A percentile compares a stretch with the other conserved stretches of the same genome.
These are phyloP conservation scores for Mallotus nudiflorus DNA, from an alignment of 345 rosid genomes.

Conservation along the genomic window DNA sequence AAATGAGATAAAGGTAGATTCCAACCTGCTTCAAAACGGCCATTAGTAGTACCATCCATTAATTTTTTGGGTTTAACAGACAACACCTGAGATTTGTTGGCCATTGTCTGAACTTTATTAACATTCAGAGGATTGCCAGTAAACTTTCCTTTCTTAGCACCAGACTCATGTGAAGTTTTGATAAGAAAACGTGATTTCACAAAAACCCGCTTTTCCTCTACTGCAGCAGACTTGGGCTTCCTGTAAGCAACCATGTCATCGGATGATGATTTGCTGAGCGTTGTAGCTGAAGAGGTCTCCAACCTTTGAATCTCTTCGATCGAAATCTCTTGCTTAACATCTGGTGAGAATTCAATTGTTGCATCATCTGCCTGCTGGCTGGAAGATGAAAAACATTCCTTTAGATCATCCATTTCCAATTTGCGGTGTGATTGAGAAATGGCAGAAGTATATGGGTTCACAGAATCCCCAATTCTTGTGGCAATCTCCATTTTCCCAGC, in stretches of 20 bases:
- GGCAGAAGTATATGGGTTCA: constrained; percentile 35
- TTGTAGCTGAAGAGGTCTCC: constrained; percentile 31
- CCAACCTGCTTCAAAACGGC: constrained; percentile 87
- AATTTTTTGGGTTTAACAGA: constrained; percentile 57
- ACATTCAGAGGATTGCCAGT: constrained; percentile 32
- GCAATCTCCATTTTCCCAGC: constrained; percentile 26
- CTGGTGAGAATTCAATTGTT: constrained; percentile 22
- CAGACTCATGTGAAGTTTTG: constrained; percentile 55
- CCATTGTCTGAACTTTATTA: constrained; percentile 53
- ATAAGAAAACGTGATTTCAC: constrained; percentile 54
- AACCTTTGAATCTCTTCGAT: constrained; percentile 35
- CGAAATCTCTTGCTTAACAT: constrained; percentile 40
- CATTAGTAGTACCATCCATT: constrained; percentile 57
- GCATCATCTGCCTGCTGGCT: constrained; percentile 35
- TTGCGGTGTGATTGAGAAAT: constrained; percentile 29
- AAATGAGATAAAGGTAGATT: constrained; percentile 3
- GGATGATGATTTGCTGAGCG: constrained; percentile 37
- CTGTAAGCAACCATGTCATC: constrained; percentile 37
- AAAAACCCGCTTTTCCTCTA: constrained; percentile 46
- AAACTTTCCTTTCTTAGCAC: constrained; percentile 58
- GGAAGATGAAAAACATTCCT: constrained; percentile 29
- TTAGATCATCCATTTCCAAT: constrained; percentile 35
- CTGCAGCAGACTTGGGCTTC: constrained; percentile 53
- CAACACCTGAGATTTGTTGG: constrained; percentile 50
- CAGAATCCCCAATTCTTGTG: constrained; percentile 29